A percentile compares a stretch with the other conserved stretches of the same genome.
Evolutionary conservation across 1,284 basidiomycete genomes (phyloP).

Genomic region (Sanghuangporus weigelae): DNA sequence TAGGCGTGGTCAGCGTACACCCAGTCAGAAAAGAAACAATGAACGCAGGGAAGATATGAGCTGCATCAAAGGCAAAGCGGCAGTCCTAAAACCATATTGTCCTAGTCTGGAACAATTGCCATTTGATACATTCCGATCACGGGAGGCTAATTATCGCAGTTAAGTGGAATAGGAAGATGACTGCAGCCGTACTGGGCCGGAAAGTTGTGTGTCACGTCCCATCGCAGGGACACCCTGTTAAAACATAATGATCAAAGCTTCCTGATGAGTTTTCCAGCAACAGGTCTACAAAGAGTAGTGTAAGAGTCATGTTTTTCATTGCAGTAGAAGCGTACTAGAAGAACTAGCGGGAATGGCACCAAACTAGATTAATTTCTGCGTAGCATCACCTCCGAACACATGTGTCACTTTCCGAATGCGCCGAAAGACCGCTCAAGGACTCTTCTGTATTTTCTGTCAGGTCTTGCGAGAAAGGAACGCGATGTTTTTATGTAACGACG

Average conservation of each 20-base stretch:
- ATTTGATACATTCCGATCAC: not conserved
- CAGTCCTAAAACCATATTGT: not conserved
- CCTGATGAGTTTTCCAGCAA: not conserved
- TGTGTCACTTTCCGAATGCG: not conserved
- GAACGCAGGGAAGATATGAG: not conserved
- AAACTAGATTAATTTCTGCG: not conserved
- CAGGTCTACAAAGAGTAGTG: not conserved
- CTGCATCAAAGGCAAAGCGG: not conserved
- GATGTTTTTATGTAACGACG: not conserved
- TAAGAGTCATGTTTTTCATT: not conserved
- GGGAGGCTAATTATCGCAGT: no score
- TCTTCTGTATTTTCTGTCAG: not conserved
- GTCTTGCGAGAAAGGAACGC: not conserved
- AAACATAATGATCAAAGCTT: not conserved
- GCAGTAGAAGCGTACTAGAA: not conserved
- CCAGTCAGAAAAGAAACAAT: not conserved
- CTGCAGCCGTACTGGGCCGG: no score
- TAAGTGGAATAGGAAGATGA: no score
- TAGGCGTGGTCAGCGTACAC: not conserved
- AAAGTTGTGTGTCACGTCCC: not conserved
- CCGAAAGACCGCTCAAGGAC: not conserved
- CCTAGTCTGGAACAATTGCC: not conserved
- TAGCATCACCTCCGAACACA: not conserved
- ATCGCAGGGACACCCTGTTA: not conserved
- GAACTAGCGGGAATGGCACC: not conserved